These are phyloP conservation scores for Pichia nakasei DNA, from an alignment of 805 yeast genomes.

Conservation along the genomic window DNA sequence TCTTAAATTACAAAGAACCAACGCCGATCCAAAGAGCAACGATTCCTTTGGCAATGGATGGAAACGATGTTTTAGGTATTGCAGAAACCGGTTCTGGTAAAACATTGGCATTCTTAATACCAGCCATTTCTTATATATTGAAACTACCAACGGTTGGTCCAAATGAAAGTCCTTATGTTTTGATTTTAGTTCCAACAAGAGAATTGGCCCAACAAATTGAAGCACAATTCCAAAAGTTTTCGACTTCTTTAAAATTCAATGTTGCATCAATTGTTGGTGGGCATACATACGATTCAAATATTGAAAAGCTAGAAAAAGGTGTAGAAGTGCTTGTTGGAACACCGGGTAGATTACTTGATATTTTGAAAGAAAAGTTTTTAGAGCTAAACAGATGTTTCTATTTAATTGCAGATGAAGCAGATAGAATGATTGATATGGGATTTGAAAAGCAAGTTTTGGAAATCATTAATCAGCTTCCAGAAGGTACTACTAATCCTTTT, in stretches of 20 bases:
- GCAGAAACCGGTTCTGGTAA: slow-evolving; percentile 98
- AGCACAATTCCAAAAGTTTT: slow-evolving; percentile 39
- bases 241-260: slow-evolving; percentile 29
- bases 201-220: slow-evolving; percentile 88
- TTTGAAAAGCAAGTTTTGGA: slow-evolving; percentile 71
- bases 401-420: slow-evolving; percentile 88
- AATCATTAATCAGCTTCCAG: slow-evolving; percentile 50
- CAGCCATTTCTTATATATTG: slow-evolving; percentile 50
- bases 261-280: slow-evolving; percentile 82
- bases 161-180: slow-evolving; percentile 61
- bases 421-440: slow-evolving; percentile 91
- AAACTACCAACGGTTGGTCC: slow-evolving; percentile 36
- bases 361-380: slow-evolving; percentile 59
- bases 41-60: slow-evolving; percentile 56
- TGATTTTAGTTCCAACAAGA: slow-evolving; percentile 86
- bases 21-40: slow-evolving; percentile 90
- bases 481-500: slow-evolving; percentile 32
- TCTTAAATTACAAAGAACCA: slow-evolving; percentile 50
- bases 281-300: slow-evolving; percentile 62
- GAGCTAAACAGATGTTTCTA: slow-evolving; percentile 53
- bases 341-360: slow-evolving; percentile 85
- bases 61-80: slow-evolving; percentile 72
- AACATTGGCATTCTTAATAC: slow-evolving; percentile 74
- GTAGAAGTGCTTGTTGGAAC: slow-evolving; percentile 85
- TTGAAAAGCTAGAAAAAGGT: slow-evolving; percentile 47